Conservation (phyloP, 1,284 basidiomycete genomes). For the Cutaneotrichosporon spelunceum region DNA sequence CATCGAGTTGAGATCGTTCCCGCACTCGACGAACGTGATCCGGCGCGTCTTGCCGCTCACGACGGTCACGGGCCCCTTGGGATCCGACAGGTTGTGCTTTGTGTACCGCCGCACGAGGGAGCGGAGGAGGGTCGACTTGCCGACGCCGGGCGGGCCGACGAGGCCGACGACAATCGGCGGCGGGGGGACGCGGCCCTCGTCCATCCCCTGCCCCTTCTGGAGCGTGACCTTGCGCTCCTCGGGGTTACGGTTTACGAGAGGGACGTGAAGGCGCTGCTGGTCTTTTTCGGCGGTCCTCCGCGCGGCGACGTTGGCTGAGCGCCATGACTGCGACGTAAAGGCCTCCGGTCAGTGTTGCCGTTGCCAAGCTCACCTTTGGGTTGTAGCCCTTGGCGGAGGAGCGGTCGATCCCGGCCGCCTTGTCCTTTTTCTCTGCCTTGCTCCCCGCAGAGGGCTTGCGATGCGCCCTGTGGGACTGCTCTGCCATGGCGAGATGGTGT, state of each 20-base stretch:
- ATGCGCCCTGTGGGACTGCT: constrained; percentile 68
- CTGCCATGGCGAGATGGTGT: constrained; percentile 28
- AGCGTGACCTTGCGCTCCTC: constrained; percentile 60
- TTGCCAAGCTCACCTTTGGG: constrained; percentile 68
- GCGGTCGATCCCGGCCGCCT: constrained; percentile 62
- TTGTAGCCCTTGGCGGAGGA: constrained; percentile 65
- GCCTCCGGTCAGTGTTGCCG: constrained; percentile 52
- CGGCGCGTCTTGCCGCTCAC: constrained; percentile 85
- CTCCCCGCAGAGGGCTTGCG: constrained; percentile 66
- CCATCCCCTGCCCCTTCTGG: constrained; percentile 49
- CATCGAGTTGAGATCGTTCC: constrained; percentile 97
- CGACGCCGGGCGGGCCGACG: constrained; percentile 94
- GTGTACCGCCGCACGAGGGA: constrained; percentile 89
- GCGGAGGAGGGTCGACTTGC: constrained; percentile 92
- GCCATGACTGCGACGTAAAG: constrained; percentile 87
- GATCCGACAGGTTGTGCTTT: constrained; percentile 87
- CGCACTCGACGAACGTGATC: constrained; percentile 94
- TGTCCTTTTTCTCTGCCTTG: constrained; percentile 72
- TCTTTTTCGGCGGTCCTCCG: constrained; percentile 88
- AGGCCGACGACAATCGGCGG: constrained; percentile 96
- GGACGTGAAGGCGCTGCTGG: constrained; percentile 92
- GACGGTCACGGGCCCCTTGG: constrained; percentile 93
- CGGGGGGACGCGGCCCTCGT: constrained; percentile 57
- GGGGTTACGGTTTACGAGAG: constrained; percentile 89
- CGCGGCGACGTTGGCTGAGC: constrained; percentile 81